Base-by-base conservation (phyloP, 345 rosid genomes). In the Brassica incana region DNA sequence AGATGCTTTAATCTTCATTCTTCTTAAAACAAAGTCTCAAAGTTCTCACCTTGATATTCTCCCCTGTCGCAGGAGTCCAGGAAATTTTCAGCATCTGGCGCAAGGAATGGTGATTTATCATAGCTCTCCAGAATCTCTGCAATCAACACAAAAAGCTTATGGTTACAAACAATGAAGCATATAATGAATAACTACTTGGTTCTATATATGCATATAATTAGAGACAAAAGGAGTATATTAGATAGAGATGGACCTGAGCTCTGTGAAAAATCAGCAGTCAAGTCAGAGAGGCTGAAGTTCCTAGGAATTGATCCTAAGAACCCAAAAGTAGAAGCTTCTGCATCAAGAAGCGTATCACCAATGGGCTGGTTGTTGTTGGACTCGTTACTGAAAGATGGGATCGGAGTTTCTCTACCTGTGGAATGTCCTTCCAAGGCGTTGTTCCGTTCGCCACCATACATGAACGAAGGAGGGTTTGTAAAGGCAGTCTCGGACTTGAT, bases 241-340 rank as follows among this genome's bases (percentile, higher is more conserved):
- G 29, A 27, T 27, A 27, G 29, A 27, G 29, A 27, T 0, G 9
- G 56, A 95, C 99, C 99, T 88, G 98, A 88, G 87, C 93, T 91
- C 79, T 93, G 97, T 5, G 93, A 81, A 79, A 89, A 95, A 76
- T 91, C 94, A 8, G 97, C 97, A 1, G 98, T 85, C 78, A 96
- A 79, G 86, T 96, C 99, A 52, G 98, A 90, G 15, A 96, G 92
- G 84, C 98, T 96, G 86, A 96, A 92, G 84, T 73, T 89, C 65
- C 91, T 85, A 82, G 98, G 93, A 69, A 96, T 90, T 73, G 85
- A 90, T 76, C 89, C 88, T 84, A 96, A 77, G 80, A 86, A 85
- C 76, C 98, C 99, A 83, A 85, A 90, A 30, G 91, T 83, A 76
- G 97, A 83, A 75, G 84, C 74, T 77, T 91, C 97, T n/a, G 89